Evolutionary conservation across 108 stramenopile genomes (phyloP), one percentile per base, ranked within the genome.

Genomic region (Discostella stelligeroides): DNA sequence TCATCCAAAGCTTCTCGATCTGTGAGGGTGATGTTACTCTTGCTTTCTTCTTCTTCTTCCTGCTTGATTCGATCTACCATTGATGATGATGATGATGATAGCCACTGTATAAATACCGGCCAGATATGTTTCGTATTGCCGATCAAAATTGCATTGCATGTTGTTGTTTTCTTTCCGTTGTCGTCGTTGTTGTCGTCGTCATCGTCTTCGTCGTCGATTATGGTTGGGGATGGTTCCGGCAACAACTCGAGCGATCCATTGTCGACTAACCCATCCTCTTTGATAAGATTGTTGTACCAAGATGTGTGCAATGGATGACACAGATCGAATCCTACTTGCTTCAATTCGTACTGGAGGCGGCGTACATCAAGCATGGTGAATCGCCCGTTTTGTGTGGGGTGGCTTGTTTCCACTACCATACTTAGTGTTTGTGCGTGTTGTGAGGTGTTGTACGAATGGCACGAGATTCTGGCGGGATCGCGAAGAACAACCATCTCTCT

Each of bases 41-140:
- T 0, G 12, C 12, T 60, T 37, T 6, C 20, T 57, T 13, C 55
- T 25, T 23, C 25, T 15, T 40, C 57, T 49, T 40, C 15, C 38
- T 62, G 59, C 39, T 59, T 56, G 4, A n/a, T 66, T 55, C 60
- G 56, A 64, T 70, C 50, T 0, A 60, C 68, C 41, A 61, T 41
- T 21, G 55, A 40, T 23, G 41, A 47, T 2, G 82, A 59, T 80
- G 80, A 84, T 21, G 55, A 40, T 23, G 41, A 47, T 2, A 84
- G 65, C 83, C 83, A 84, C n/a, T 50, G 14, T 7, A 84, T 17
- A 60, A 84, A 84, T 21, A 30, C 15, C 5, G 80, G 72, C 83
- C 83, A 84, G 8, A 82, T 41, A 20, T 39, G 38, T 40, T 79
- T 81, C 7, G 80, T 79, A 57, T 84, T 84, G 7, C 83, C 83